phyloP scores from a whole-genome alignment of 371 early-diverging fungal genomes.

The Coemansia sp. region DNA sequence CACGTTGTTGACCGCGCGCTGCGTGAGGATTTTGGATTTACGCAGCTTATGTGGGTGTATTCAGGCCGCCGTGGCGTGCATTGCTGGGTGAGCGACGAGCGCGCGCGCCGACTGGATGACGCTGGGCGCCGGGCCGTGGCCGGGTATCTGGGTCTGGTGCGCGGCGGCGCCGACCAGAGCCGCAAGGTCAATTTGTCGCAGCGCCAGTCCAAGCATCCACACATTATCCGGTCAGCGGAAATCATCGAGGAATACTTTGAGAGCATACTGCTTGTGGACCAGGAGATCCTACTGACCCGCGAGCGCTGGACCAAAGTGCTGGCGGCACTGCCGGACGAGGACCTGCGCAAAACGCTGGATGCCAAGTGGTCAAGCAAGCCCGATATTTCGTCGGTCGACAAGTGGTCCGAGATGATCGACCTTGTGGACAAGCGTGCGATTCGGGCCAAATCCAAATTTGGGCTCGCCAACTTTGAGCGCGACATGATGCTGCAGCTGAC shows the following conservation, averaged over 20 bases:
- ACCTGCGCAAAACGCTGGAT: slow-evolving; percentile 54
- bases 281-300: slow-evolving; percentile 66
- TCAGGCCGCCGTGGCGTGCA: slow-evolving; percentile 99
- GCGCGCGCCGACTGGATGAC: slow-evolving; percentile 75
- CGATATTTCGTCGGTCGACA: slow-evolving; percentile 53
- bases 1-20: slow-evolving; percentile 70
- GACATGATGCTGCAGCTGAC: slow-evolving; percentile 85
- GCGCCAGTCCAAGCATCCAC: slow-evolving; percentile 61
- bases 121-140: slow-evolving; percentile 85
- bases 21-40: slow-evolving; percentile 95
- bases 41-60: slow-evolving; percentile 94
- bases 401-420: slow-evolving; percentile 58
- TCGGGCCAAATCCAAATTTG: slow-evolving; percentile 28
- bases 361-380: slow-evolving; percentile 56
- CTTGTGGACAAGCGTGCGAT: slow-evolving; percentile 31
- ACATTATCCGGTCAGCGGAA: slow-evolving; percentile 60
- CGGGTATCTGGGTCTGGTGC: slow-evolving; percentile 79
- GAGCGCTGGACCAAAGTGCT: slow-evolving; percentile 73
- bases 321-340: slow-evolving; percentile 70
- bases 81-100: slow-evolving; percentile 97
- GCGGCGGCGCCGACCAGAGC: slow-evolving; percentile 73
- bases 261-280: slow-evolving; percentile 64
- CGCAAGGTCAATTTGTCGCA: slow-evolving; percentile 68
- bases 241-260: slow-evolving; percentile 67
- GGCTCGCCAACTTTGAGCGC: slow-evolving; percentile 46